These are phyloP conservation scores for Metschnikowia reukaufii DNA, from an alignment of 805 yeast genomes.

Conservation along the genomic window DNA sequence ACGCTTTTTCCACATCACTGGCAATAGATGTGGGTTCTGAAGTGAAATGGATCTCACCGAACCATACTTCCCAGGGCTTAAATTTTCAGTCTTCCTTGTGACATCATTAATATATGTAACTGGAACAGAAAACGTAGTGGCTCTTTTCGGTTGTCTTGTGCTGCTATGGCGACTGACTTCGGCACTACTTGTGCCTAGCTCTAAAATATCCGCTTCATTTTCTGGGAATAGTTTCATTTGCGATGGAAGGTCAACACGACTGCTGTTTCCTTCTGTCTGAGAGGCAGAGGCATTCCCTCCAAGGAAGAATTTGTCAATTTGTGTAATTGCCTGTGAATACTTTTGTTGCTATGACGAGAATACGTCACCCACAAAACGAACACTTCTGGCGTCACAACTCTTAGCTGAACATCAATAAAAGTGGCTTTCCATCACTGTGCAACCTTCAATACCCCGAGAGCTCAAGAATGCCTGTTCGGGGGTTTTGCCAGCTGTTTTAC, in stretches of 20 bases:
- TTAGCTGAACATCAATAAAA: slow-evolving; percentile 74
- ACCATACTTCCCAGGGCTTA: neutral
- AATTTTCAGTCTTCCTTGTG: neutral
- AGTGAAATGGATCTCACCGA: slow-evolving; percentile 6
- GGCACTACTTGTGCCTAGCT: slow-evolving; percentile 28
- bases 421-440: slow-evolving; percentile 68
- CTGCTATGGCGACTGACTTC: slow-evolving; percentile 35
- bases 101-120: slow-evolving; percentile 19
- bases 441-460: slow-evolving; percentile 68
- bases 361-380: slow-evolving; percentile 84
- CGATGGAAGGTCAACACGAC: slow-evolving; percentile 46
- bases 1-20: slow-evolving; percentile 6
- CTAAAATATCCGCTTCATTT: slow-evolving; percentile 31
- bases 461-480: slow-evolving; percentile 53
- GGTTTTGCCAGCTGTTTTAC: slow-evolving; percentile 16
- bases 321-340: slow-evolving; percentile 27
- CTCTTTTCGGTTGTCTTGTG: slow-evolving; percentile 31
- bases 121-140: slow-evolving; percentile 30
- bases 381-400: slow-evolving; percentile 61
- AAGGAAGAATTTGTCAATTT: slow-evolving; percentile 19
- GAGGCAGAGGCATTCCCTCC: slow-evolving; percentile 12
- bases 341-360: slow-evolving; percentile 47
- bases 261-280: slow-evolving; percentile 10
- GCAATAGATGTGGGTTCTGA: slow-evolving; percentile 10
- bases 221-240: slow-evolving; percentile 51